Conservation (phyloP, 1,284 basidiomycete species). For the Pseudomicrostroma phylloplanum region DNA sequence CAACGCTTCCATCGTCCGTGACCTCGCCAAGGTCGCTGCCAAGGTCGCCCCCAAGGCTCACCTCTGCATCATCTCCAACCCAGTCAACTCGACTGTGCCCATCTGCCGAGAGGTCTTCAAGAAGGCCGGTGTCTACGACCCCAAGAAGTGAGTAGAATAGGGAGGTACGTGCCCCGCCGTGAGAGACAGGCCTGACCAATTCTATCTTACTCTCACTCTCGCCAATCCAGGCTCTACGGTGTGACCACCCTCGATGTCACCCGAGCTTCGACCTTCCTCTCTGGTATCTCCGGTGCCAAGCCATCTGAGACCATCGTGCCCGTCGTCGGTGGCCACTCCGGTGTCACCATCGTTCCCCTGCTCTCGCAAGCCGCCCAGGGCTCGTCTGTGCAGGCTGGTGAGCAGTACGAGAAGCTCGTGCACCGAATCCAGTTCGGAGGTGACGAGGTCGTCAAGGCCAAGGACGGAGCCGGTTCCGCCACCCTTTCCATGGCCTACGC, state of each 20-base stretch:
- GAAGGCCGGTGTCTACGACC: conserved; percentile 90
- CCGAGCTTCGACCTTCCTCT: conserved; percentile 85
- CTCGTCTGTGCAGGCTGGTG: conserved; percentile 55
- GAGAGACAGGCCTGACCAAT: not conserved
- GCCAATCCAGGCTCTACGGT: conserved; percentile 56
- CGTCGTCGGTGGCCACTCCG: conserved; percentile 93
- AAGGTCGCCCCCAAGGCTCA: conserved; percentile 82
- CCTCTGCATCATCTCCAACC: conserved; percentile 85
- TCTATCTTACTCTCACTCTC: not conserved
- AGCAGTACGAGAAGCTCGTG: conserved; percentile 56
- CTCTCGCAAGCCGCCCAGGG: conserved; percentile 81
- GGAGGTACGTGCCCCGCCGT: not conserved
- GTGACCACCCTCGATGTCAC: conserved; percentile 97
- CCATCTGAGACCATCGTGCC: conserved; percentile 70
- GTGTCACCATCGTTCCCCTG: conserved; percentile 91
- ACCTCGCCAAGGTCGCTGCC: conserved; percentile 81
- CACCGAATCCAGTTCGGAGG: conserved; percentile 89
- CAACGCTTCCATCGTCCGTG: conserved; percentile 90
- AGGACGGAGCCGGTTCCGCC: conserved; percentile 77
- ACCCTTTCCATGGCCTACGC: conserved; percentile 82
- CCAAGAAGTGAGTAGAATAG: conserved; percentile 51
- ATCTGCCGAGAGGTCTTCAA: conserved; percentile 89
- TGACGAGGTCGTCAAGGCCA: conserved; percentile 87
- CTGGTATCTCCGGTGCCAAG: conserved; percentile 58
- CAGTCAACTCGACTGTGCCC: conserved; percentile 78